Base-by-base conservation (phyloP, 345 rosid genomes). In the Populus alba region DNA sequence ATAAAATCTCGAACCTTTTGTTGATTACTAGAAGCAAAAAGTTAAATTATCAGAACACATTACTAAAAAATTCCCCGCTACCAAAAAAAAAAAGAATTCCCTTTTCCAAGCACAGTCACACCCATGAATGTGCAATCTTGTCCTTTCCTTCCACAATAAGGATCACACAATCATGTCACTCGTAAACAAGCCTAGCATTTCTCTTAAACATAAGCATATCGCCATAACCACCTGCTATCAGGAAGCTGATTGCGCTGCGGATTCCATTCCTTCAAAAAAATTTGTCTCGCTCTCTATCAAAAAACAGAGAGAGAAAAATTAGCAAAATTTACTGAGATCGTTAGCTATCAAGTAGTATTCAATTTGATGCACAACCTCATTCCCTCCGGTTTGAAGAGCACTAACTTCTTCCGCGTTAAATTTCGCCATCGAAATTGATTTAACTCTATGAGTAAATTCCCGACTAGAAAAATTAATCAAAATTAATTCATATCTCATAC, bases 351-450 rank as follows among this genome's bases (percentile, higher is more conserved):
- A 27, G 43, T 8, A 59, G 18, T 35, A 7, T 69, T 43, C 20
- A 20, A 37, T 33, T 68, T 18, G 23, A 37, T 68, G 23, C 43
- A 38, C 4, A 9, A 91, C 98, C 97, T 92, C 92, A 83, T 95
- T 95, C 65, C 97, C 98, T 59, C 87, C 98, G 3, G 89, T 93
- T 61, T 88, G 91, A 81, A 95, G 97, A 76, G 89, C 86, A 76
- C 67, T 84, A 55, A 89, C 98, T 91, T 96, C 98, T 75, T 96
- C 97, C 41, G 87, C 79, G 35, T 86, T 89, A 78, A 96, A 96
- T 81, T 88, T 96, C 37, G 99, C 97, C 97, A 92, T 92, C 5
- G 97, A 96, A 66, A 96, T 78, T 8, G 99, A 94, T 78, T 96
- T 96, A 76, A 96, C 94, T 39, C 98, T 85, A 81, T 91, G 99